Evolutionary conservation across 371 early-diverging fungal species (phyloP), one percentile per base, ranked within the genome.

Genomic region (Mucor irregularis): DNA sequence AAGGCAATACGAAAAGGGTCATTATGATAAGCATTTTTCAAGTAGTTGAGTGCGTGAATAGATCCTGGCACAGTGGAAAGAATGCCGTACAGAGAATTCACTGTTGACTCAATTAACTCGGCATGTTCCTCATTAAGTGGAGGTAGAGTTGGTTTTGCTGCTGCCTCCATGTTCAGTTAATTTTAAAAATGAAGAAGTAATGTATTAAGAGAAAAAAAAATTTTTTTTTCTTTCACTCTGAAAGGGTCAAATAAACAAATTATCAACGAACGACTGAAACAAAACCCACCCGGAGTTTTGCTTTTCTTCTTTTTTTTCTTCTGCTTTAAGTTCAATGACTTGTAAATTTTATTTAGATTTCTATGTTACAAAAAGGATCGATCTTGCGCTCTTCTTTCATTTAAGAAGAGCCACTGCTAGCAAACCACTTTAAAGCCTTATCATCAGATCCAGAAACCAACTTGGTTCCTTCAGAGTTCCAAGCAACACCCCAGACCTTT

Each of bases 1-100:
- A 98, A 82, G 38, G 90, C 75, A 29, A 93, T 87, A 54, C 97
- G 89, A 71, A 93, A 88, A 4, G 97, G 99, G 71, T 98, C 99
- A 74, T 98, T 85, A 77, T 96, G 96, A 82, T 98, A 93, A 35
- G 93, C 92, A 64, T 86, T 91, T 67, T 90, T 87, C 60, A 96
- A 78, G 73, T 98, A 98, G 61, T 82, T 74, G 56, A 88, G 73
- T 13, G 86, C 83, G 47, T 93, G 82, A 45, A 76, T 76, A 7
- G 90, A 87, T 1, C 94, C 93, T 5, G 96, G 96, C 60, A 93
- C 74, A 16, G 78, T 60, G 26, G 58, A 53, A 22, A 78, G 66
- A 22, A 73, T 42, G 24, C 67, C 69, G 43, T 73, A 74, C 5
- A 78, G 44, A 22, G 75, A 71, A 45, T 66, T 68, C 6, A 78